A percentile compares a stretch with the other conserved stretches of the same genome.
phyloP scores from a whole-genome alignment of 1,139 yeast genomes.

The Protomyces arabidopsidicola region DNA sequence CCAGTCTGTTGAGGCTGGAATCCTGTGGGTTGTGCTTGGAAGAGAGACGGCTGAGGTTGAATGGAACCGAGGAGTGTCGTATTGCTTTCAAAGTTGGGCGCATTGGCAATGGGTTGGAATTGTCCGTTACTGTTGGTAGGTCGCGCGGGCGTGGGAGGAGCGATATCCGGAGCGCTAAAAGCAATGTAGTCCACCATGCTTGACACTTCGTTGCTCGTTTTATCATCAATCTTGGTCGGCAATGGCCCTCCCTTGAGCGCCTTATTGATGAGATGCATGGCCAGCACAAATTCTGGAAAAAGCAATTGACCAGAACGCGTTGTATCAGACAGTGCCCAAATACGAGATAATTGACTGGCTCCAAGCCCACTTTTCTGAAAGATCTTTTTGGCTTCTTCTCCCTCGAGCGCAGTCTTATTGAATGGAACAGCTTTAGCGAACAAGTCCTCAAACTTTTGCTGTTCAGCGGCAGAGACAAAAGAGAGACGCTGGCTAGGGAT shows the following conservation, averaged over 20 bases:
- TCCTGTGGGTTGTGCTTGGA: constrained; percentile 8
- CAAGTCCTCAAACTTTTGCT: constrained; percentile 73
- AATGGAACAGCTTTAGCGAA: constrained; percentile 50
- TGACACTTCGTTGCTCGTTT: constrained; percentile 74
- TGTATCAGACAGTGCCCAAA: constrained; percentile 82
- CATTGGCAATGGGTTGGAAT: constrained; percentile 1
- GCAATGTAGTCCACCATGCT: constrained; percentile 78
- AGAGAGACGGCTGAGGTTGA: background rate
- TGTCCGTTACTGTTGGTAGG: constrained; percentile 1
- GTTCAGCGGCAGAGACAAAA: constrained; percentile 79
- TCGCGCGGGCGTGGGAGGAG: constrained; percentile 1
- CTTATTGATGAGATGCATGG: constrained; percentile 79
- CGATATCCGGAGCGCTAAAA: constrained; percentile 16
- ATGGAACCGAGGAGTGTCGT: constrained; percentile 14
- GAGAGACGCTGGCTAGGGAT: constrained; percentile 66
- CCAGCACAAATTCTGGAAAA: constrained; percentile 92
- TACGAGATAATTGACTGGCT: constrained; percentile 72
- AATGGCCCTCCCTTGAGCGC: constrained; percentile 72
- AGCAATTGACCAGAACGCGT: constrained; percentile 76
- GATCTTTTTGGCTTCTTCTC: constrained; percentile 69
- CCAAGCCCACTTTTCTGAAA: constrained; percentile 73
- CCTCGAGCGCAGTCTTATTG: constrained; percentile 58
- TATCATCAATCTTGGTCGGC: constrained; percentile 67
- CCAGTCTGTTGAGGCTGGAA: constrained; percentile 41
- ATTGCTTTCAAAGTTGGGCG: constrained; percentile 17